Evolutionary conservation across 2,329 filamentous ascomycete species (phyloP).

Genomic region (Amphichorda felina): DNA sequence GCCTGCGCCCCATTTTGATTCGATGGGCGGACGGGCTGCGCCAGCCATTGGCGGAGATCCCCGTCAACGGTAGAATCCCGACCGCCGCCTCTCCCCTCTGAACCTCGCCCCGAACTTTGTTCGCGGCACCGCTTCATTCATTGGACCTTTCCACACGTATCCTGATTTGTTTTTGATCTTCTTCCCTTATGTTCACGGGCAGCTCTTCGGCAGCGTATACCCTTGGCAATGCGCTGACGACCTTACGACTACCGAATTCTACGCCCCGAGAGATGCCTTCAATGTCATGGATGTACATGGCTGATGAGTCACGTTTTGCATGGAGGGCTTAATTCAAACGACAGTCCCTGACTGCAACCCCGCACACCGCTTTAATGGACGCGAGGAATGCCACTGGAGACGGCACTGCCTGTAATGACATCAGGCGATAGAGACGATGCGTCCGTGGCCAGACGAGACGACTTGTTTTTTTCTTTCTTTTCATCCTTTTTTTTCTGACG

Average conservation of each 20-base stretch:
- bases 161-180: slow-evolving; percentile 6
- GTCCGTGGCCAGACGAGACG: slow-evolving; percentile 1
- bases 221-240: slow-evolving; percentile 21
- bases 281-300: slow-evolving; percentile 27
- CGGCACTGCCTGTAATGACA: slow-evolving; percentile 10
- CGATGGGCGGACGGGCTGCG: slow-evolving; percentile 4
- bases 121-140: too few relatives aligned
- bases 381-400: slow-evolving; percentile 17
- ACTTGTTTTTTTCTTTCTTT: slow-evolving; percentile 4
- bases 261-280: slow-evolving; percentile 19
- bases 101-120: too few relatives aligned
- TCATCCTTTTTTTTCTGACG: background rate
- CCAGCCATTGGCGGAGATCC: background rate
- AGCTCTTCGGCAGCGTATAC: slow-evolving; percentile 13
- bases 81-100: too few relatives aligned
- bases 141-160: too few relatives aligned
- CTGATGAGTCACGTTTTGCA: slow-evolving; percentile 33
- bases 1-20: slow-evolving; percentile 36
- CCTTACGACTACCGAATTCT: slow-evolving; percentile 23
- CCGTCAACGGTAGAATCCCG: too few relatives aligned
- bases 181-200: slow-evolving; percentile 16
- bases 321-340: slow-evolving; percentile 13
- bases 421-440: slow-evolving; percentile 1
- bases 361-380: slow-evolving; percentile 9
- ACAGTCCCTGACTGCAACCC: background rate